Conservation (phyloP, 2,329 filamentous ascomycete genomes). For the Hansfordia pulvinata region DNA sequence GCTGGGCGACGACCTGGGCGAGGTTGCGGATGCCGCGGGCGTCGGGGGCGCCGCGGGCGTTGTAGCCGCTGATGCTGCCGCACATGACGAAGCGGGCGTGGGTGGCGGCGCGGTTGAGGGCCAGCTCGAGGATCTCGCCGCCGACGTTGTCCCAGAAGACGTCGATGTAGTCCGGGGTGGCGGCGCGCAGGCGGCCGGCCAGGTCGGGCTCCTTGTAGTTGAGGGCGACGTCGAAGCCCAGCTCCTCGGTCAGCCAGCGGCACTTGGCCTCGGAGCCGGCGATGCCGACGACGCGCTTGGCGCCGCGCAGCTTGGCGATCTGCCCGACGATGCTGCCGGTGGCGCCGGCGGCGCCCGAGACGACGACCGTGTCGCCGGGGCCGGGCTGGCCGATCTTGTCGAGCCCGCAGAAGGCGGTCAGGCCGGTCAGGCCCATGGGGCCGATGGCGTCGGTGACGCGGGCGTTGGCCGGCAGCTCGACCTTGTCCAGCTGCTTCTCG, state of each 20-base stretch:
- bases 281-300: constrained; percentile 43
- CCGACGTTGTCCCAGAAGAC: constrained; percentile 57
- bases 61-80: constrained; percentile 59
- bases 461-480: constrained; percentile 24
- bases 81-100: constrained; percentile 58
- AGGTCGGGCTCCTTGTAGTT: constrained; percentile 46
- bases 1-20: constrained; percentile 18
- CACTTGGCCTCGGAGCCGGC: constrained; percentile 56
- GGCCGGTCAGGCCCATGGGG: constrained; percentile 49
- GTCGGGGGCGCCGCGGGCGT: constrained; percentile 38
- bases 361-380: constrained; percentile 60
- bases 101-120: constrained; percentile 46
- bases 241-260: constrained; percentile 35
- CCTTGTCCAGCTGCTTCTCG: constrained; percentile 32
- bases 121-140: constrained; percentile 56
- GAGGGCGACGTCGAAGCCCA: constrained; percentile 45
- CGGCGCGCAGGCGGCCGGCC: constrained; percentile 32
- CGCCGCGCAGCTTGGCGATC: constrained; percentile 61
- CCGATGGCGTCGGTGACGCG: constrained; percentile 46
- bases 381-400: constrained; percentile 53
- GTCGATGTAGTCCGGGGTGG: constrained; percentile 40
- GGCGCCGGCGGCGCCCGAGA: constrained; percentile 65
- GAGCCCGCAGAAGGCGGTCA: constrained; percentile 70
- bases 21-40: constrained; percentile 28
- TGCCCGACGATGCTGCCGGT: constrained; percentile 67